Evolutionary conservation across 2,329 filamentous ascomycete genomes (phyloP), one percentile per base, ranked within the genome.

Genomic region (Teratosphaeria zuluensis): DNA sequence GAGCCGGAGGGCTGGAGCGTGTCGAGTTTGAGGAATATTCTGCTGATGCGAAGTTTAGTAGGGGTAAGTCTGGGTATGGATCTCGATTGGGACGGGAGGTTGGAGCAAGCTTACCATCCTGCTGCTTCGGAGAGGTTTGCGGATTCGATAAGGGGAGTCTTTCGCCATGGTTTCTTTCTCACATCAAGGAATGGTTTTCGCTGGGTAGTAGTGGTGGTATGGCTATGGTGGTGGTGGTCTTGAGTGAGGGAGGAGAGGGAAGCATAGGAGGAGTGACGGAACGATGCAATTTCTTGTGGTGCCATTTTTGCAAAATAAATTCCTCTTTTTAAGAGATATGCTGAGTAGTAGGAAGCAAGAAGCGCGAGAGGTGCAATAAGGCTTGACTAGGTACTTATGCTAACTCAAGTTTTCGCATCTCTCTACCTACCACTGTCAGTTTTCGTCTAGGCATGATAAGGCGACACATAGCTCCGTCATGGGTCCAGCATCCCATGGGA

Each of bases 21-120:
- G 67, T 95, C 90, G 62, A 94, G 83, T 73, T 95, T 95, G 68
- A 95, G 84, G 73, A 88, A 89, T 72, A 95, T 84, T 76, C 88
- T 86, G 77, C 88, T 80, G 73, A 70, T 76, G 65, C 69, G 68
- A 71, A 4, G 42, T 71, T 62, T 58, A 60, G 60, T 31, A 51
- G 2, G 9, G 2, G 57, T 56, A 51, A 31, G 9, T 30, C 1
- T 21, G 21, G 35, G 55, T 28, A 28, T 28, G 24, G 24, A 28
- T 28, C 2, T 28, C 24, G 24, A 28, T 28, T n/a, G n/a, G n/a
- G n/a, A n/a, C n/a, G n/a, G 24, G 35, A 54, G 58, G 21, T 11
- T 56, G 53, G 46, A 42, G 58, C 30, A 21, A 57, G 72, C 80
- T 69, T 75, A 89, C 86, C 88, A 92, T 73, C 88, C 88, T 64